Base-by-base conservation (phyloP, 139 green algal genomes). In the Chlamydomonas eustigma region DNA sequence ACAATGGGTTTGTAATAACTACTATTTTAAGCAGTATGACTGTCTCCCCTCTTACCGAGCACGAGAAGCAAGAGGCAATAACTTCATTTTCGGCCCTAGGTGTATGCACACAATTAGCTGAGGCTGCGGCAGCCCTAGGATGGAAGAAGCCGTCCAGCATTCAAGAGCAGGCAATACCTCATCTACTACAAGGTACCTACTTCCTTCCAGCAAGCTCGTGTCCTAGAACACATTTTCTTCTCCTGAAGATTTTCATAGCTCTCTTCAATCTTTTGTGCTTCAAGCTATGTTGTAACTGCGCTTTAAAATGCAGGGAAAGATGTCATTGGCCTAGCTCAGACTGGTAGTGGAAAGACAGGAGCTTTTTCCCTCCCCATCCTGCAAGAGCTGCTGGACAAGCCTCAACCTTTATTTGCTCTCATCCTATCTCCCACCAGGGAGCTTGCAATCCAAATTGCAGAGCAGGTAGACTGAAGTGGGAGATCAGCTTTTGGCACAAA, bases 281-380 rank as follows among this genome's bases (percentile, higher is more conserved):
- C n/a, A 74, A 28, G 12, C 33, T 50, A 33, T 32, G 33, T 50
- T 28, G 50, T 35, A 28, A 8, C 66, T 51, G 8, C n/a, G n/a
- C n/a, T n/a, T n/a, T n/a, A n/a, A n/a, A 50, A 5, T 38, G 22
- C 86, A 94, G 93, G 90, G 50, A 88, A 92, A 39, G 96, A 99
- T 78, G 88, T 99, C 28, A 98, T 99, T 74, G 96, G 94, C 2
- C 88, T 99, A 30, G 96, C 96, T 50, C 96, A 99, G 81, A 99
- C 96, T 12, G 96, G 96, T 6, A 94, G 85, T 12, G 96, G 96
- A 32, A 99, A 99, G 84, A 99, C 96, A 6, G 95, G 91, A 28
- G 95, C 95, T 31, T 99, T 99, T 82, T 91, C 92, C 30, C 77
- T 99, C 36, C 95, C 95, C 71, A 97, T 99, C 75, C 86, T 99